Evolutionary conservation across 1,284 basidiomycete genomes (phyloP), one percentile per base, ranked within the genome.

Genomic region (Golubevia pallescens): DNA sequence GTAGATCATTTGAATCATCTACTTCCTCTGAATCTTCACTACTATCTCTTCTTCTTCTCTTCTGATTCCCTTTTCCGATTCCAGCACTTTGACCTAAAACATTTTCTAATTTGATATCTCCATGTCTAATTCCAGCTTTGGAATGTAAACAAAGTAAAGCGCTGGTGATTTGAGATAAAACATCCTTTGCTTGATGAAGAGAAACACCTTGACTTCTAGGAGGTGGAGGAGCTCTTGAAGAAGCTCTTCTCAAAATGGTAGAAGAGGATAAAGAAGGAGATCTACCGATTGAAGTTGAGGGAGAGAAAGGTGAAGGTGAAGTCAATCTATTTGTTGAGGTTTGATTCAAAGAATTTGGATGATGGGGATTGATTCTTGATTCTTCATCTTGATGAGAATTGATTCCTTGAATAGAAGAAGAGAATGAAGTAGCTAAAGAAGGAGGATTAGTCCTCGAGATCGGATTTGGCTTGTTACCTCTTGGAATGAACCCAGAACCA

Each of bases 61-160:
- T 53, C 60, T 24, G 10, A 10, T 3, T 19, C 13, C 19, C 10
- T 42, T 10, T 59, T 3, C 57, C 57, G 57, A 48, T 24, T 14
- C 23, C 34, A 32, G 58, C 73, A 71, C 62, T 64, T 60, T 78
- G 74, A 21, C 75, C 77, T 1, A 81, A 73, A 3, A 81, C 71
- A 53, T 81, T 81, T 57, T 81, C 78, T 19, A 81, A 77, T 57
- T 81, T 81, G 62, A 81, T 65, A 60, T 81, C 78, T 16, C 75
- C 73, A 56, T 81, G 78, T 28, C 76, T 34, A 1, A 79, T 56
- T 20, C 66, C 61, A 4, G 66, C 60, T 54, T 68, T 68, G 24
- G 23, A 64, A 63, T 81, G 78, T 1, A 81, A 70, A 24, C 67
- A 67, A 23, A 34, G 48, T 28, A 81, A 66, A 8, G 70, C 78